phyloP scores from a whole-genome alignment of 2,329 filamentous ascomycete species.

The Calonectria pseudoturangicola region DNA sequence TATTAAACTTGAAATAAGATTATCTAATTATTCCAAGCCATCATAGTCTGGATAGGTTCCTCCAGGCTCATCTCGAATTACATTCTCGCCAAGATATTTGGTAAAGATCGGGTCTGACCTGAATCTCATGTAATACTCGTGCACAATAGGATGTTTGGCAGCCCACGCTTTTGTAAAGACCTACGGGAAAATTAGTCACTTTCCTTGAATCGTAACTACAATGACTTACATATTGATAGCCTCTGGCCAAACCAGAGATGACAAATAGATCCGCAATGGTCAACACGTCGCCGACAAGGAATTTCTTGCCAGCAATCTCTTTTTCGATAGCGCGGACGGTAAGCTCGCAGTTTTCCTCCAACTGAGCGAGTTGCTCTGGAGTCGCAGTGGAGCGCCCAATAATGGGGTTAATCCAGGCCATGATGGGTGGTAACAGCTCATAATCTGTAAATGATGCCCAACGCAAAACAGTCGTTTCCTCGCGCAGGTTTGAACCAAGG shows the following conservation, averaged over 20 bases:
- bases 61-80: constrained; percentile 37
- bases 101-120: constrained; percentile 37
- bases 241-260: constrained; percentile 35
- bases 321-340: constrained; percentile 39
- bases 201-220: fast-evolving
- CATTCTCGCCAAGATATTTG: constrained; percentile 38
- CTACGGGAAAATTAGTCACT: not conserved
- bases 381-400: constrained; percentile 36
- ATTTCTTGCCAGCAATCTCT: constrained; percentile 35
- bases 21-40: constrained; percentile 15
- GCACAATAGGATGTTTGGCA: constrained; percentile 33
- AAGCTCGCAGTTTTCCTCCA: constrained; percentile 36
- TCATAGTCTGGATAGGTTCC: constrained; percentile 41
- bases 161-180: constrained; percentile 42
- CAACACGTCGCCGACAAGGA: constrained; percentile 33
- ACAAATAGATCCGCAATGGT: constrained; percentile 41
- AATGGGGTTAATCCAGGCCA: constrained; percentile 42
- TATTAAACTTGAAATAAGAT: too few relatives aligned
- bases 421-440: constrained; percentile 38
- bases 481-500: constrained; percentile 29
- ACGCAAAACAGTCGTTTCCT: constrained; percentile 38
- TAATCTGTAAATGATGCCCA: constrained; percentile 41
- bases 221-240: constrained; percentile 37
- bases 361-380: constrained; percentile 33
- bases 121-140: constrained; percentile 39